Percentiles rank a stretch among this genome's conserved stretches.
These are phyloP conservation scores for Penicillium odoratum DNA, from an alignment of 495 filamentous ascomycete species.

Conservation along the genomic window DNA sequence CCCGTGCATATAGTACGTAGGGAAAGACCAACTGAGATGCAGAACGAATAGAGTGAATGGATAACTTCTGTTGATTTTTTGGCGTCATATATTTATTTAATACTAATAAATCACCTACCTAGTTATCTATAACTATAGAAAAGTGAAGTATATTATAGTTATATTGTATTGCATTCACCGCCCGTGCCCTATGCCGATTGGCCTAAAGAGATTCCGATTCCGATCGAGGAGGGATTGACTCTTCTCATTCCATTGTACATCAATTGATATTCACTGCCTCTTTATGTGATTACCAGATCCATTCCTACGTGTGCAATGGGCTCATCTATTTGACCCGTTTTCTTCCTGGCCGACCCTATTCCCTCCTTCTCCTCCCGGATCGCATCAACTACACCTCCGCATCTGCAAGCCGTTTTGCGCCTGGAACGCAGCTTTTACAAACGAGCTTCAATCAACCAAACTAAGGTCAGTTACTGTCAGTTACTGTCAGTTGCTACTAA, in stretches of 20 bases:
- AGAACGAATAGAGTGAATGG: not conserved
- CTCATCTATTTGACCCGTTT: slow-evolving; percentile 12
- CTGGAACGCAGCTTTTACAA: slow-evolving; percentile 5
- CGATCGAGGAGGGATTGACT: slow-evolving; percentile 12
- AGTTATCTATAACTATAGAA: not conserved
- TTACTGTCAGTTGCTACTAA: not conserved
- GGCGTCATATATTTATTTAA: no score
- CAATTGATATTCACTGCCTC: slow-evolving; percentile 16
- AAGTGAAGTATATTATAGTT: not conserved
- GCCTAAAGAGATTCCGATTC: slow-evolving; percentile 11
- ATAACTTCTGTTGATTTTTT: no score
- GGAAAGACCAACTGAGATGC: no score
- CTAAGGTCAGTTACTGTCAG: slow-evolving; percentile 11
- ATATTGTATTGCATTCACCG: slow-evolving; percentile 1
- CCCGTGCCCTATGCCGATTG: slow-evolving; percentile 18
- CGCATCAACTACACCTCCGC: slow-evolving; percentile 18
- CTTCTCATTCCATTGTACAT: slow-evolving; percentile 7
- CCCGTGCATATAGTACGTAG: not conserved
- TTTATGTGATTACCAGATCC: slow-evolving; percentile 4
- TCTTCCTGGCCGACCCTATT: slow-evolving; percentile 18
- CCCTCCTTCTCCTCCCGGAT: slow-evolving; percentile 14
- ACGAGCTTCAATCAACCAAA: slow-evolving; percentile 3
- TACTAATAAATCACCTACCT: no score
- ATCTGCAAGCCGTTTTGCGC: slow-evolving; percentile 15
- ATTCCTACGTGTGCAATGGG: slow-evolving; percentile 19